A percentile compares a stretch with the other conserved stretches of the same genome.
phyloP scores from a whole-genome alignment of 805 yeast genomes.

The Cyberlindnera mississippiensis region DNA sequence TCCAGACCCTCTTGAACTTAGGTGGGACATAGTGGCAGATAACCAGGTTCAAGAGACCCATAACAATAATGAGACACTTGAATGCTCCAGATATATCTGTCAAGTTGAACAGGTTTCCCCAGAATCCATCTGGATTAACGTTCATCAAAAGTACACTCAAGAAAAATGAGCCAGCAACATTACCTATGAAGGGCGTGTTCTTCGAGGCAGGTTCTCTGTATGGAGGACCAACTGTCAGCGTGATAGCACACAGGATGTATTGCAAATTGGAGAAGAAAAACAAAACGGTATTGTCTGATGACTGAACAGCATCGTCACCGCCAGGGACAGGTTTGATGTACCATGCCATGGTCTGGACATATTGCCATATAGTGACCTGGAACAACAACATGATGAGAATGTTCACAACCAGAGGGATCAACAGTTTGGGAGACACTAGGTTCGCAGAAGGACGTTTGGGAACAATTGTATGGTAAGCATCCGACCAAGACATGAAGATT shows the following conservation, averaged over 20 bases:
- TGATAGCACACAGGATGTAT: constrained; percentile 77
- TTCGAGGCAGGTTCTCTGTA: constrained; percentile 71
- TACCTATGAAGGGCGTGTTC: constrained; percentile 67
- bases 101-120: constrained; percentile 73
- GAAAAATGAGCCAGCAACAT: constrained; percentile 46
- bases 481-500: constrained; percentile 96
- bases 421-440: constrained; percentile 81
- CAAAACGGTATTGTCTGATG: constrained; percentile 85
- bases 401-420: constrained; percentile 78
- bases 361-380: constrained; percentile 66
- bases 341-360: constrained; percentile 62
- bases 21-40: constrained; percentile 33
- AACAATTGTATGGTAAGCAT: constrained; percentile 58
- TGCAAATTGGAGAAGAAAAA: constrained; percentile 84
- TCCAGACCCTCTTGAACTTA: constrained; percentile 29
- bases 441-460: constrained; percentile 90
- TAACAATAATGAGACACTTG: constrained; percentile 45
- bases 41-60: constrained; percentile 47
- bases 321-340: constrained; percentile 78
- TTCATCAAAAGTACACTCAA: constrained; percentile 54
- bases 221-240: constrained; percentile 92
- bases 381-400: constrained; percentile 59
- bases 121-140: constrained; percentile 44
- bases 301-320: constrained; percentile 73
- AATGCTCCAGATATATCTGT: constrained; percentile 53